Evolutionary conservation across 805 yeast genomes (phyloP).

Genomic region (Kuraishia piskuri): DNA sequence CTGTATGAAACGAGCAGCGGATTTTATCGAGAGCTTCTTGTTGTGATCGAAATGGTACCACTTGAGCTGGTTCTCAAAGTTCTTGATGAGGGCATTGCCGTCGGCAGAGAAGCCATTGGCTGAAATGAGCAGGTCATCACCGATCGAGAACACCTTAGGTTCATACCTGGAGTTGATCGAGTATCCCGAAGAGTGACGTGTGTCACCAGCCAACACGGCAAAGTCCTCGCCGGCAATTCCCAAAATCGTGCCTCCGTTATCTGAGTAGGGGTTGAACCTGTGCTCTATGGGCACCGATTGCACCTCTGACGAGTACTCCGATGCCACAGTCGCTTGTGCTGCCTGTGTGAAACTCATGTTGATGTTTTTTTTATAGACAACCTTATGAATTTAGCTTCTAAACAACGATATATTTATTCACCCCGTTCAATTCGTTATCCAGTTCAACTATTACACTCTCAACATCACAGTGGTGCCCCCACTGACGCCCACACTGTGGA

Average conservation of each 20-base stretch:
- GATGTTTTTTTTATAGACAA: too few species aligned
- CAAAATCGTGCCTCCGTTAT: constrained; percentile 93
- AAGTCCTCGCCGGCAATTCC: constrained; percentile 98
- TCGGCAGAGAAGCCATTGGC: constrained; percentile 98
- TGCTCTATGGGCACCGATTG: constrained; percentile 72
- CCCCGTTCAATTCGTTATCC: too few species aligned
- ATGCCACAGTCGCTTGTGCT: constrained; percentile 38
- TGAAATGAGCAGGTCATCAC: constrained; percentile 78
- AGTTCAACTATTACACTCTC: too few species aligned
- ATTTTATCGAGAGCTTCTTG: constrained; percentile 53
- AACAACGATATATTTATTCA: too few species aligned
- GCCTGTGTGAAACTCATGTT: not conserved
- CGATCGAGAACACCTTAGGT: constrained; percentile 82
- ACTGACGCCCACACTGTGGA: too few species aligned
- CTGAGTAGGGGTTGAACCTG: constrained; percentile 86
- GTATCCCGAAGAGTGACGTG: constrained; percentile 94
- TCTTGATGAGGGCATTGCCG: constrained; percentile 74
- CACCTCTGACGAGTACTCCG: constrained; percentile 55
- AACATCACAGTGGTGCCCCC: too few species aligned
- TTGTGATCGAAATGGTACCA: constrained; percentile 93
- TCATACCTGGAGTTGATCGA: constrained; percentile 88
- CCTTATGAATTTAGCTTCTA: too few species aligned
- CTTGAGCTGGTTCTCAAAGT: constrained; percentile 60
- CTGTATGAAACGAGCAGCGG: constrained; percentile 88
- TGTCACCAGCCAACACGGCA: constrained; percentile 95